Conservation (phyloP, 2,329 filamentous ascomycete genomes). For the Colletotrichum trifolii region DNA sequence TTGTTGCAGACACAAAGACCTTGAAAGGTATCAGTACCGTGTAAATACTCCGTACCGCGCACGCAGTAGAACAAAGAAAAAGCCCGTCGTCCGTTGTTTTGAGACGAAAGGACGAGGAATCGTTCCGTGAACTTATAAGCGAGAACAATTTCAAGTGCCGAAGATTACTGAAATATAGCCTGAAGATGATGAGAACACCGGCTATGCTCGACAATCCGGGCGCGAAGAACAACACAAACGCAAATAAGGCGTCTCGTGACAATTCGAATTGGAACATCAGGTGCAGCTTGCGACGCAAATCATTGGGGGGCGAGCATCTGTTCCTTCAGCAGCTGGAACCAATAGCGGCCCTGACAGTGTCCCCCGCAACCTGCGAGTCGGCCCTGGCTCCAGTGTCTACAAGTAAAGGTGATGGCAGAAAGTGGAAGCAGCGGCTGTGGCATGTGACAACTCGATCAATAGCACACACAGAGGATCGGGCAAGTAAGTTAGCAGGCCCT, state of each 20-base stretch:
- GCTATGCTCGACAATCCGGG: background rate
- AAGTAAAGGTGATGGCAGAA: background rate
- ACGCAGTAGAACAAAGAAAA: no score
- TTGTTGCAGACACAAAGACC: background rate
- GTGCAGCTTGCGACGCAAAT: conserved; percentile 32
- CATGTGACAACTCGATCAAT: conserved; percentile 30
- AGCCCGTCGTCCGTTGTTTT: no score
- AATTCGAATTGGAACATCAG: conserved; percentile 19
- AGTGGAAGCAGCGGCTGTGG: background rate
- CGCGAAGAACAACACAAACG: background rate
- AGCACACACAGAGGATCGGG: no score
- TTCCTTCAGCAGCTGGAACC: background rate
- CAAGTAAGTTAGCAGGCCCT: no score
- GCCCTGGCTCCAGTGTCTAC: no score
- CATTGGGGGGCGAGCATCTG: background rate
- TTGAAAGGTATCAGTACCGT: background rate
- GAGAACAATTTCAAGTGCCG: no score
- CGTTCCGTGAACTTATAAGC: no score
- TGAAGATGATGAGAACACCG: no score
- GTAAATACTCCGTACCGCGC: background rate
- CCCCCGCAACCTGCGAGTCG: conserved; percentile 19
- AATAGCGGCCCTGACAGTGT: conserved; percentile 9
- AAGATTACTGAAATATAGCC: no score
- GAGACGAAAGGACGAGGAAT: no score
- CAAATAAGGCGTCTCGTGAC: background rate